Conservation (phyloP, 805 yeast genomes). For the Alloascoidea hylecoeti region DNA sequence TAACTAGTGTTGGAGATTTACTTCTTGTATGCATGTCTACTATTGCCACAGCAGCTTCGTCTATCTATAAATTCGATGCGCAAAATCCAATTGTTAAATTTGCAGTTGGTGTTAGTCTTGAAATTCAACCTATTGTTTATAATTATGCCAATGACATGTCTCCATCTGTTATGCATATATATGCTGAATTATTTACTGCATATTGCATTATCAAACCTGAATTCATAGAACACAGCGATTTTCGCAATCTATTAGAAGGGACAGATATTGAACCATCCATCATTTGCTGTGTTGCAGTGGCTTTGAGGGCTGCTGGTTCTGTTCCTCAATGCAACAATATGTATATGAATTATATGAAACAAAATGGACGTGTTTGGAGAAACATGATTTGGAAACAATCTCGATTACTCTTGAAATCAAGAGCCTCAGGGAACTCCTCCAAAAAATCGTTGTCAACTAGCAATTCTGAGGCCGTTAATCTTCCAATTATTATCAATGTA, state of each 20-base stretch:
- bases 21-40: not conserved
- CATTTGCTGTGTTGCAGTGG: slow-evolving; percentile 1
- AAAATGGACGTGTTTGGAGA: slow-evolving; percentile 1
- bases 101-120: not conserved
- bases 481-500: slow-evolving; percentile 14
- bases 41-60: not conserved
- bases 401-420: not conserved
- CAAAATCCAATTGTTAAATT: not conserved
- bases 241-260: not conserved
- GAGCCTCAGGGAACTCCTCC: slow-evolving; percentile 1
- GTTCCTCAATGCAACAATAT: not conserved
- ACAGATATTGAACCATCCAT: not conserved
- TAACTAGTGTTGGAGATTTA: not conserved
- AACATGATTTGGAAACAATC: slow-evolving; percentile 4
- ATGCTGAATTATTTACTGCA: not conserved
- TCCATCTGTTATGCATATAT: not conserved
- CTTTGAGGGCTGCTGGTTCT: not conserved
- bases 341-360: not conserved
- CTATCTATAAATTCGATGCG: not conserved
- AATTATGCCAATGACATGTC: slow-evolving; percentile 1
- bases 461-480: slow-evolving; percentile 8
- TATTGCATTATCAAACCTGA: not conserved
- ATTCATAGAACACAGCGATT: not conserved
- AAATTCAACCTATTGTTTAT: not conserved
- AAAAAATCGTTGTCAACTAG: slow-evolving; percentile 5